Conservation (phyloP, 164 flowering plant species). For the Dillenia turbinata region DNA sequence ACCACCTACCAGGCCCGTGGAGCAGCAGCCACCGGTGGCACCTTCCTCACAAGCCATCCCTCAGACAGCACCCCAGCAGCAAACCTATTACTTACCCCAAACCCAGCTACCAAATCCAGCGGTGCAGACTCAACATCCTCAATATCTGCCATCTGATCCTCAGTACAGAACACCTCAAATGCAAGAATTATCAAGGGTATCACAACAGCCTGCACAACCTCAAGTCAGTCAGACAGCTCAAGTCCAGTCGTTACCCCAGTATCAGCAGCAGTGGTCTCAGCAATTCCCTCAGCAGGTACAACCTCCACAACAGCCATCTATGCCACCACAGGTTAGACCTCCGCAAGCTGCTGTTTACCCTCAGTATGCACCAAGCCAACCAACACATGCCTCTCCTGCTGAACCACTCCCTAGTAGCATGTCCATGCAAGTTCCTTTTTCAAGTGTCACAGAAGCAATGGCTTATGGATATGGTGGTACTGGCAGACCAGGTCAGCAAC, state of each 20-base stretch:
- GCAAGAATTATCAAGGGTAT: constrained; percentile 37
- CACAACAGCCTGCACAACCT: constrained; percentile 41
- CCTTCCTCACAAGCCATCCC: constrained; percentile 43
- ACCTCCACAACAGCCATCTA: constrained; percentile 39
- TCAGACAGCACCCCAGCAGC: constrained; percentile 46
- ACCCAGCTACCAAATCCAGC: constrained; percentile 39
- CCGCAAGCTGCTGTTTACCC: constrained; percentile 44
- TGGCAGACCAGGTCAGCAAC: constrained; percentile 44
- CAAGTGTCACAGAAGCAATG: constrained; percentile 43
- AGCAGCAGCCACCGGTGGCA: constrained; percentile 41
- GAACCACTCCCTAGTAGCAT: constrained; percentile 55
- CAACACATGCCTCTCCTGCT: constrained; percentile 37
- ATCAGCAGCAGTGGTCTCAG: constrained; percentile 71
- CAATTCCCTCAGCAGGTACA: constrained; percentile 55
- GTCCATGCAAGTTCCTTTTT: constrained; percentile 60
- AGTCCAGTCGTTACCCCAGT: constrained; percentile 40
- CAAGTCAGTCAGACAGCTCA: constrained; percentile 46
- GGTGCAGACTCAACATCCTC: constrained; percentile 35
- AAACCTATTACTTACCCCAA: constrained; percentile 52
- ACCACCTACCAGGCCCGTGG: constrained; percentile 25
- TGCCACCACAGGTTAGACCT: constrained; percentile 52
- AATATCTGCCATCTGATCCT: constrained; percentile 47
- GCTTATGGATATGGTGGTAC: constrained; percentile 61
- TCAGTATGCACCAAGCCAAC: constrained; percentile 51
- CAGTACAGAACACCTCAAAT: constrained; percentile 51